Base-by-base conservation (phyloP, 768 basidiomycete genomes). In the Hygrocybe coccinea region DNA sequence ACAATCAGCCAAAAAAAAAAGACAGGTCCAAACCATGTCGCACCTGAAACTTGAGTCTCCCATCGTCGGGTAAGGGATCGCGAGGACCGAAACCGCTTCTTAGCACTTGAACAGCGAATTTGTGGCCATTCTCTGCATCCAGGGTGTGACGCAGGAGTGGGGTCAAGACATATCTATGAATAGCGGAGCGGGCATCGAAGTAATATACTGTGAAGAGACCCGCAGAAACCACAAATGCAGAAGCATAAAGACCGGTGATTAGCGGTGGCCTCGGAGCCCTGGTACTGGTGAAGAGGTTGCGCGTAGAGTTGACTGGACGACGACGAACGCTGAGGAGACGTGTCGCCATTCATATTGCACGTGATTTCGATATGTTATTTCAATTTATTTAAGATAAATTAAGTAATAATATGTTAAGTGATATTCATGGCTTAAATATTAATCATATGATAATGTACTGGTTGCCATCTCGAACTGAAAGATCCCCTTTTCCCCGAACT, bases 51-150 rank as follows among this genome's bases (percentile, higher is more conserved):
- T 77, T 76, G 44, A 99, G 74, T 17, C 78, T 71, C 48, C 80
- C 77, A 59, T 89, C 87, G 64, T 97, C 95, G 10, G 64, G 53
- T 8, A 85, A 71, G 25, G 75, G 78, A 70, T 99, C 97, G 60
- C 81, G 81, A 14, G 97, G 93, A 33, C 80, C 84, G 17, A 93
- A 67, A 1, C 91, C 90, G 56, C 80, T 83, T 59, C 78, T 76
- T 44, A 99, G 71, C 4, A 89, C 78, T 62, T 84, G 84, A 12
- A 99, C 82, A 1, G 95, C 94, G 44, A 95, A 60, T 68, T 86
- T 86, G 65, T 99, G 97, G 2, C 86, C 82, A 0, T 80, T 79
- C 69, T 99, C 97, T 5, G 94, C 80, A 67, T 97, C 93, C 46
- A 91, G 71, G 1, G 76, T 65, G 56, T 83, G 74, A 52, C 93